Evolutionary conservation across 257 asterid species (phyloP).

Genomic region (Solanum gandarillasii): DNA sequence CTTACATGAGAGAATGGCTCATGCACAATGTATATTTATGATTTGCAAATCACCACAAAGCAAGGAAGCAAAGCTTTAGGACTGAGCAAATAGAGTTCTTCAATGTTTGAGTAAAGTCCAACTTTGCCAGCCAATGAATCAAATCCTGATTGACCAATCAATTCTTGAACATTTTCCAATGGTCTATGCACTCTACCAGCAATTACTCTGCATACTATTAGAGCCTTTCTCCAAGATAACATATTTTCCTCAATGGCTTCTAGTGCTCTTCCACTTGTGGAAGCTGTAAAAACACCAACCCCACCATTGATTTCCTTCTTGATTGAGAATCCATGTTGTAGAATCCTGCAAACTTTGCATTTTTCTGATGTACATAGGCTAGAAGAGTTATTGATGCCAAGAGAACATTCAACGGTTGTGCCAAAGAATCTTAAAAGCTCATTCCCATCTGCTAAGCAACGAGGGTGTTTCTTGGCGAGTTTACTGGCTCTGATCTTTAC

Average conservation of each 20-base stretch:
- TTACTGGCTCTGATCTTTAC: slow-evolving; percentile 78
- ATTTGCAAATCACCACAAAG: slow-evolving; percentile 68
- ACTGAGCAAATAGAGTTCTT: slow-evolving; percentile 75
- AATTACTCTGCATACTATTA: slow-evolving; percentile 81
- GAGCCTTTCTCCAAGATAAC: slow-evolving; percentile 30
- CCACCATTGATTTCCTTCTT: slow-evolving; percentile 34
- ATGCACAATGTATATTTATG: not conserved
- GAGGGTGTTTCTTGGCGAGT: slow-evolving; percentile 68
- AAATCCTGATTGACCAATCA: slow-evolving; percentile 67
- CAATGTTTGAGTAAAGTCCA: slow-evolving; percentile 60
- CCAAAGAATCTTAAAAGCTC: slow-evolving; percentile 81
- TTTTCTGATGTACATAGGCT: slow-evolving; percentile 44
- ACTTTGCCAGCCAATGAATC: slow-evolving; percentile 91
- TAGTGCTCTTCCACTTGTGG: slow-evolving; percentile 73
- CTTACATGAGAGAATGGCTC: not conserved
- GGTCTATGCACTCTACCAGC: slow-evolving; percentile 95
- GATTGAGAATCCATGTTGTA: slow-evolving; percentile 53
- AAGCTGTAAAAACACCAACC: slow-evolving; percentile 73
- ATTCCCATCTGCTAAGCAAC: slow-evolving; percentile 95
- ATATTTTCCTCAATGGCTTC: slow-evolving; percentile 32
- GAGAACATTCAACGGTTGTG: slow-evolving; percentile 46
- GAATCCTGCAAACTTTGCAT: slow-evolving; percentile 61
- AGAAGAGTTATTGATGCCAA: slow-evolving; percentile 48
- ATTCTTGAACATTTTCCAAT: slow-evolving; percentile 54
- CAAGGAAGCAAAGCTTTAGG: slow-evolving; percentile 89